Conservation (phyloP, 108 stramenopile species). For the Ochromonas danica region DNA sequence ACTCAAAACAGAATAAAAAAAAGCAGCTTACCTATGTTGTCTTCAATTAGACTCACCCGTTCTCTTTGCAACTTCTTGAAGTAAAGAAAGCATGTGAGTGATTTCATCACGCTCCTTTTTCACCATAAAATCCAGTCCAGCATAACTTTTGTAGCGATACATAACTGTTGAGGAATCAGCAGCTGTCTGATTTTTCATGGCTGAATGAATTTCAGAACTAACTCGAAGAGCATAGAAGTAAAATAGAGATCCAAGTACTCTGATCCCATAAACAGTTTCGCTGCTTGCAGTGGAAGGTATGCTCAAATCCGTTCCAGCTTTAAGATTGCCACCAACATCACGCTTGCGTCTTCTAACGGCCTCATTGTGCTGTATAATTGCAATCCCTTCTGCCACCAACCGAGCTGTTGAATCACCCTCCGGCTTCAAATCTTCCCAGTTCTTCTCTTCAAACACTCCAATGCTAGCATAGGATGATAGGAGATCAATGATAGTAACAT, state of each 20-base stretch:
- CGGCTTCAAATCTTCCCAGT: background rate
- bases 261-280: slow-evolving; percentile 6
- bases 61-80: background rate
- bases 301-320: background rate
- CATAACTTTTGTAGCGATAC: too few species aligned
- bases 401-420: background rate
- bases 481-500: slow-evolving; percentile 17
- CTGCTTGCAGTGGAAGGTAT: too few species aligned
- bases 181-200: slow-evolving; percentile 15
- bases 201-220: slow-evolving; percentile 6
- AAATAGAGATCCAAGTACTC: slow-evolving; percentile 1
- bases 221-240: background rate
- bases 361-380: background rate
- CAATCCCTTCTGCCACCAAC: slow-evolving; percentile 13
- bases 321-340: background rate
- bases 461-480: slow-evolving; percentile 3
- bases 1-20: too few species aligned
- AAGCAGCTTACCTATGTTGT: too few species aligned
- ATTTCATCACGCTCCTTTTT: too few species aligned
- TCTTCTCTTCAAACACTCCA: slow-evolving; percentile 1
- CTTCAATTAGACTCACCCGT: background rate
- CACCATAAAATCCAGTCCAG: too few species aligned
- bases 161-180: background rate
- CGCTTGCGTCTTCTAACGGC: slow-evolving; percentile 1
- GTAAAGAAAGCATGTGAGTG: too few species aligned